phyloP scores from a whole-genome alignment of 208 protist genomes.

The Trypanosoma vivax region DNA sequence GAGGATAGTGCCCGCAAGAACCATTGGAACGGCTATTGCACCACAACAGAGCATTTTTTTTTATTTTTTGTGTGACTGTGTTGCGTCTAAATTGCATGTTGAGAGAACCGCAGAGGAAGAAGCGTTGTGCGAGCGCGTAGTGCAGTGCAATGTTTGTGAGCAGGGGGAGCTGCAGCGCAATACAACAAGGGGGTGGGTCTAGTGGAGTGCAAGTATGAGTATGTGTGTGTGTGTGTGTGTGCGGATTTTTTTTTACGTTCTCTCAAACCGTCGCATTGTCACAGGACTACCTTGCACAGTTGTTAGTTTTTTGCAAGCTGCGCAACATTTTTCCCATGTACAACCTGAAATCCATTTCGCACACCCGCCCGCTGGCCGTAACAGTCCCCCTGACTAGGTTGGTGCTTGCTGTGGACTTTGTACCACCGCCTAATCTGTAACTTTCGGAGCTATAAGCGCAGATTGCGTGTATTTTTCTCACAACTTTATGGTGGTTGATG shows the following conservation, averaged over 20 bases:
- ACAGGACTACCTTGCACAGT: background rate
- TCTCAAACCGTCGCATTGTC: background rate
- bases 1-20: background rate
- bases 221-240: background rate
- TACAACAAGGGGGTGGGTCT: no score
- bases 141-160: constrained; percentile 20
- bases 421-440: background rate
- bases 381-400: no score
- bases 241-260: background rate
- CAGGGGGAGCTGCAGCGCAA: constrained; percentile 12
- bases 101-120: constrained; percentile 3
- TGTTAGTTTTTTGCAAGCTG: constrained; percentile 2
- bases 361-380: no score
- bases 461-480: background rate
- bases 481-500: constrained; percentile 1
- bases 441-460: background rate
- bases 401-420: background rate
- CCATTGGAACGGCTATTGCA: background rate
- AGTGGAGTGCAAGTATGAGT: background rate
- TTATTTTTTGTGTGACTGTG: background rate
- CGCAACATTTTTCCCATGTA: constrained; percentile 14
- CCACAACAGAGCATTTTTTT: background rate
- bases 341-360: constrained; percentile 13
- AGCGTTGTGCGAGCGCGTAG: constrained; percentile 3
- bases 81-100: background rate